These are phyloP conservation scores for Xylaria sp. DNA, from an alignment of 2,329 filamentous ascomycete genomes.

Conservation along the genomic window DNA sequence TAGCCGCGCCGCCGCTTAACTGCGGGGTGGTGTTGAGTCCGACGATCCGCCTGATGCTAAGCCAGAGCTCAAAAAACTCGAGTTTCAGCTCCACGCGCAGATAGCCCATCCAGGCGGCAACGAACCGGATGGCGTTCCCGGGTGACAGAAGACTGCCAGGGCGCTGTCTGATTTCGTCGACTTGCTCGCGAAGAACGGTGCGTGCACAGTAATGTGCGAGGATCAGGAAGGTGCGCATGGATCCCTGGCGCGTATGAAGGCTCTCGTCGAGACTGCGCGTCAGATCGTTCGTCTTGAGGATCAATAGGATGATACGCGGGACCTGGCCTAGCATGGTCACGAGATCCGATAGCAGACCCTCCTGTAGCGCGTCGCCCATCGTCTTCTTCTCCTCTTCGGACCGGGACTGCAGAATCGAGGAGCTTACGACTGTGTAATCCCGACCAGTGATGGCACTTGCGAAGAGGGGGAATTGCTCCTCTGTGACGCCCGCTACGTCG, in stretches of 20 bases:
- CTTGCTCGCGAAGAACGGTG: slow-evolving; percentile 72
- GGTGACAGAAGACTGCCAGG: slow-evolving; percentile 68
- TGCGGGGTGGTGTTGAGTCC: slow-evolving; percentile 46
- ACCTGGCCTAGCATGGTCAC: slow-evolving; percentile 89
- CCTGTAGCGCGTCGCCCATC: slow-evolving; percentile 85
- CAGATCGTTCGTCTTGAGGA: slow-evolving; percentile 97
- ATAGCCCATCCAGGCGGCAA: slow-evolving; percentile 67
- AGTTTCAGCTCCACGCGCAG: slow-evolving; percentile 71
- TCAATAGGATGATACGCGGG: slow-evolving; percentile 90
- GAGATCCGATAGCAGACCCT: slow-evolving; percentile 87
- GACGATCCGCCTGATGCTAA: slow-evolving; percentile 62
- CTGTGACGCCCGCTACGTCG: slow-evolving; percentile 87
- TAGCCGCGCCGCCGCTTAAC: slow-evolving; percentile 17
- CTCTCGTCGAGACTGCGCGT: slow-evolving; percentile 94
- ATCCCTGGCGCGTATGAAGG: slow-evolving; percentile 76
- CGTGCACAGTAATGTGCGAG: slow-evolving; percentile 74
- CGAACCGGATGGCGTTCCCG: slow-evolving; percentile 62
- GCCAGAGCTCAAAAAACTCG: slow-evolving; percentile 70
- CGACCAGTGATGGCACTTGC: slow-evolving; percentile 95
- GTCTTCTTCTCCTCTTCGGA: slow-evolving; percentile 82
- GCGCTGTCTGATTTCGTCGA: slow-evolving; percentile 63
- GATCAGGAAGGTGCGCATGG: slow-evolving; percentile 73
- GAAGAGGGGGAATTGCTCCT: slow-evolving; percentile 93
- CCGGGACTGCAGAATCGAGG: slow-evolving; percentile 66
- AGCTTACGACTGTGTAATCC: slow-evolving; percentile 81